Percentiles rank a stretch among this genome's conserved stretches.
These are phyloP conservation scores for Arctium lappa DNA, from an alignment of 129 eudicot species.

Conservation along the genomic window DNA sequence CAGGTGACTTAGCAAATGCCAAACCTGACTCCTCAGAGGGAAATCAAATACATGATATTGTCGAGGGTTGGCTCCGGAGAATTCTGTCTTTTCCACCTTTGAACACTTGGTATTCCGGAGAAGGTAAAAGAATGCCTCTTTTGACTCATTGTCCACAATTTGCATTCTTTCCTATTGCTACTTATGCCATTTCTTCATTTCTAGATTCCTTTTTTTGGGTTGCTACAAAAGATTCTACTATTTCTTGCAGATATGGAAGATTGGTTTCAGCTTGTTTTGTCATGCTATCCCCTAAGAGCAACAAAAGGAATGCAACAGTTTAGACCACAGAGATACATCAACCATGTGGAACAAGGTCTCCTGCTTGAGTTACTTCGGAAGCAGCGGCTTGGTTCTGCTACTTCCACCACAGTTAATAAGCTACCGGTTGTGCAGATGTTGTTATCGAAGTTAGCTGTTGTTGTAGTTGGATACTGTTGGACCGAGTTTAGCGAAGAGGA, in stretches of 20 bases:
- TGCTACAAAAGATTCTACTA: background rate
- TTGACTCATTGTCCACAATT: background rate
- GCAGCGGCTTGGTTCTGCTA: conserved; percentile 50
- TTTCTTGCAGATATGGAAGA: conserved; percentile 67
- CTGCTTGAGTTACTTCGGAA: conserved; percentile 62
- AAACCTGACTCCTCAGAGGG: conserved; percentile 27
- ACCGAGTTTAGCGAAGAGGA: conserved; percentile 68
- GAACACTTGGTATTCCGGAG: conserved; percentile 63
- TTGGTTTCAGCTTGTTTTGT: conserved; percentile 75
- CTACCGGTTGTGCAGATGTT: conserved; percentile 59
- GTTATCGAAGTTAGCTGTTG: conserved; percentile 59
- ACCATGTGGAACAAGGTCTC: conserved; percentile 47
- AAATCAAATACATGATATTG: conserved; percentile 32
- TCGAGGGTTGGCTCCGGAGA: conserved; percentile 67
- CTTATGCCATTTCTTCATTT: background rate
- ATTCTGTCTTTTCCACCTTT: conserved; percentile 56
- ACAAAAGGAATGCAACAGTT: conserved; percentile 31
- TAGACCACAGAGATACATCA: conserved; percentile 54
- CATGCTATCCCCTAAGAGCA: conserved; percentile 71
- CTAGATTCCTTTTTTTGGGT: background rate
- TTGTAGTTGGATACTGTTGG: conserved; percentile 80
- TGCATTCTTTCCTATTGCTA: background rate
- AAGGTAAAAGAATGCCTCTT: conserved; percentile 40
- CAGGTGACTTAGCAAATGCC: conserved; percentile 19
- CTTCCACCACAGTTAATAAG: conserved; percentile 48